These are phyloP conservation scores for Hypoxylon rubiginosum DNA, from an alignment of 2,329 filamentous ascomycete genomes.

Conservation along the genomic window DNA sequence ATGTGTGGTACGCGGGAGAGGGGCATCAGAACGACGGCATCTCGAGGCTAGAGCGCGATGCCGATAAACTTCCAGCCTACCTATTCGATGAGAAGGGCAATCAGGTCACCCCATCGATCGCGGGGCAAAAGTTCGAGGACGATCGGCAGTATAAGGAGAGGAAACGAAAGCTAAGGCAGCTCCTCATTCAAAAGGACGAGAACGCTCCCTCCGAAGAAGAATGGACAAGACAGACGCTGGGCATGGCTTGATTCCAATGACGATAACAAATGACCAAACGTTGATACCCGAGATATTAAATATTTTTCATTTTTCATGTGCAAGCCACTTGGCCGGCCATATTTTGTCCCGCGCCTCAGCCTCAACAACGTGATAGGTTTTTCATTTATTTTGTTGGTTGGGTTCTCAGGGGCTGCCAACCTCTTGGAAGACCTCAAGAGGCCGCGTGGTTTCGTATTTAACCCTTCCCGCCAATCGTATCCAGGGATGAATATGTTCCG, in stretches of 20 bases:
- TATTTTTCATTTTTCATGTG: conserved; percentile 2
- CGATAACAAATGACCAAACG: neutral
- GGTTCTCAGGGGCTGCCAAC: neutral
- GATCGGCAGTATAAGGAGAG: conserved; percentile 61
- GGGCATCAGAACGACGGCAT: conserved; percentile 63
- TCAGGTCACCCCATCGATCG: conserved; percentile 71
- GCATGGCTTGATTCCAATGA: conserved; percentile 32
- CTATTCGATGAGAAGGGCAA: conserved; percentile 65
- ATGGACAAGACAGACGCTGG: conserved; percentile 49
- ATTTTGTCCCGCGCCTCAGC: conserved; percentile 10
- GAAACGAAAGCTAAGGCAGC: conserved; percentile 58
- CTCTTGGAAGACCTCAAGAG: neutral
- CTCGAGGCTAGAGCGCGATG: conserved; percentile 39
- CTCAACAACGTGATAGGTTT: conserved; percentile 1
- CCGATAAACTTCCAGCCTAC: conserved; percentile 59
- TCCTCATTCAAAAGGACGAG: conserved; percentile 60
- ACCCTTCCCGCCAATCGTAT: neutral
- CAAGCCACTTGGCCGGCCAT: conserved; percentile 8
- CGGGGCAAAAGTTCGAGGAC: conserved; percentile 65
- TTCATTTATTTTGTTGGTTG: conserved; percentile 7
- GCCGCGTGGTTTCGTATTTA: neutral
- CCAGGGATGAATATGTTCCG: conserved; percentile 10
- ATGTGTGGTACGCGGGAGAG: conserved; percentile 72
- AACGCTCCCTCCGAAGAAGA: conserved; percentile 61
- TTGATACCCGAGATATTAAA: conserved; percentile 1